These are phyloP conservation scores for Penicillium oxalicum DNA, from an alignment of 2,329 filamentous ascomycete genomes.

Conservation along the genomic window DNA sequence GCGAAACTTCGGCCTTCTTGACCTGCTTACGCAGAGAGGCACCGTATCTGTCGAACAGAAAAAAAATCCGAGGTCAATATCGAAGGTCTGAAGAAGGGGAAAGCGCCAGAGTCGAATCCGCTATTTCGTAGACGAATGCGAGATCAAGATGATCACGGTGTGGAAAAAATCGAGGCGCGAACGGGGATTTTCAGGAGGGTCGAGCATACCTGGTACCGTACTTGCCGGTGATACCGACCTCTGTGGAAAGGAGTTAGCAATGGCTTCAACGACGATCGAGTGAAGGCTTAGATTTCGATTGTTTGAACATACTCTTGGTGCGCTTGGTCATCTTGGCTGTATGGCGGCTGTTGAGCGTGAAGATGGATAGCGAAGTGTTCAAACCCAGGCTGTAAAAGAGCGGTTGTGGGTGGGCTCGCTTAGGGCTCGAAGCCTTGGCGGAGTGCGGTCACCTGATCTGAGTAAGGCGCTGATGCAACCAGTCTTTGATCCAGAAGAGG, in stretches of 20 bases:
- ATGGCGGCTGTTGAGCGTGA: constrained; percentile 33
- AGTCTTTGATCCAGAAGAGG: background rate
- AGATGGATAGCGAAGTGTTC: constrained; percentile 34
- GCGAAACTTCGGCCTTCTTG: constrained; percentile 99
- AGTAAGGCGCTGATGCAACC: background rate
- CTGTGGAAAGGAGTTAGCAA: constrained; percentile 35
- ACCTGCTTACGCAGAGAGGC: constrained; percentile 98
- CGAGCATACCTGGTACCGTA: constrained; percentile 85
- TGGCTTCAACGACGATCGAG: background rate
- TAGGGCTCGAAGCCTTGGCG: constrained; percentile 30
- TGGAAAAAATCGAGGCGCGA: constrained; percentile 8
- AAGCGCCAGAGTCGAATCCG: constrained; percentile 13
- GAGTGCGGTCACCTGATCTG: constrained; percentile 25
- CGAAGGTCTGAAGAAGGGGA: constrained; percentile 10
- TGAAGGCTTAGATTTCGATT: background rate
- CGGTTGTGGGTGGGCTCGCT: constrained; percentile 37
- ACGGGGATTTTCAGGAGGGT: constrained; percentile 15
- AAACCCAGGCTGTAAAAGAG: constrained; percentile 30
- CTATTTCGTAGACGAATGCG: constrained; percentile 9
- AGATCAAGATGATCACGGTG: constrained; percentile 1
- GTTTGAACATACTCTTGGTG: constrained; percentile 62
- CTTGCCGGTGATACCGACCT: constrained; percentile 98
- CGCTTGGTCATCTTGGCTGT: constrained; percentile 80
- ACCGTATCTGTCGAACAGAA: constrained; percentile 66
- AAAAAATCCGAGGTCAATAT: constrained; percentile 13